Conservation (phyloP, 2,329 filamentous ascomycete species). For the Rugonectria rugulosa region DNA sequence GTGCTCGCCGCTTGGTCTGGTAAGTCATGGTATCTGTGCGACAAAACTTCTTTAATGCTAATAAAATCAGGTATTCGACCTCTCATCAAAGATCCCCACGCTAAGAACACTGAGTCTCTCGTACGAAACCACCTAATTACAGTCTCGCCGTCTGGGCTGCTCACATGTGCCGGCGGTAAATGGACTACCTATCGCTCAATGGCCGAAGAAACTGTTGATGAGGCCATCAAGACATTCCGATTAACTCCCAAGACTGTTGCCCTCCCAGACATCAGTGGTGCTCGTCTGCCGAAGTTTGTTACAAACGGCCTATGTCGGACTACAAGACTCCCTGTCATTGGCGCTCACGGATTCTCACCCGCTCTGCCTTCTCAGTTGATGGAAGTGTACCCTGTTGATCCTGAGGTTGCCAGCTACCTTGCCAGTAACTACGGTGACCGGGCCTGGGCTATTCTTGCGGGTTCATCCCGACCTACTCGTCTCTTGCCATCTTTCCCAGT, state of each 20-base stretch:
- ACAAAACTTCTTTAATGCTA: slow-evolving; percentile 15
- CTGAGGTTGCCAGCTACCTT: slow-evolving; percentile 52
- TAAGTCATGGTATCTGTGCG: slow-evolving; percentile 44
- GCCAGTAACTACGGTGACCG: slow-evolving; percentile 58
- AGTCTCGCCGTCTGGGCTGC: slow-evolving; percentile 74
- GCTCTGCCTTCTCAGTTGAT: slow-evolving; percentile 44
- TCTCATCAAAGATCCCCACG: slow-evolving; percentile 81
- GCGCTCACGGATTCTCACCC: slow-evolving; percentile 73
- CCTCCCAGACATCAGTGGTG: slow-evolving; percentile 72
- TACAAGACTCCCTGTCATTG: slow-evolving; percentile 74
- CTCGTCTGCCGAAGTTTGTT: slow-evolving; percentile 52
- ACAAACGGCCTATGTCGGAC: slow-evolving; percentile 79
- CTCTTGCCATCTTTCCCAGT: slow-evolving; percentile 74
- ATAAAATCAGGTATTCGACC: slow-evolving; percentile 68
- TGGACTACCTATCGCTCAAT: slow-evolving; percentile 92
- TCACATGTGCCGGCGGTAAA: slow-evolving; percentile 85
- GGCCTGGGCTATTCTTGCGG: slow-evolving; percentile 74
- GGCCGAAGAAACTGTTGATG: slow-evolving; percentile 85
- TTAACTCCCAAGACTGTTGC: slow-evolving; percentile 61
- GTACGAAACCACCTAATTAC: slow-evolving; percentile 84
- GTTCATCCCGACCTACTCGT: slow-evolving; percentile 63
- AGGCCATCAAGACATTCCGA: slow-evolving; percentile 72
- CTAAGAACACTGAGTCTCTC: slow-evolving; percentile 82
- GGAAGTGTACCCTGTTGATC: slow-evolving; percentile 48
- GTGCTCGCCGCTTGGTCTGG: slow-evolving; percentile 85